A percentile compares a stretch with the other conserved stretches of the same genome.
Evolutionary conservation across 345 rosid species (phyloP).

Genomic region (Euphorbia lathyris): DNA sequence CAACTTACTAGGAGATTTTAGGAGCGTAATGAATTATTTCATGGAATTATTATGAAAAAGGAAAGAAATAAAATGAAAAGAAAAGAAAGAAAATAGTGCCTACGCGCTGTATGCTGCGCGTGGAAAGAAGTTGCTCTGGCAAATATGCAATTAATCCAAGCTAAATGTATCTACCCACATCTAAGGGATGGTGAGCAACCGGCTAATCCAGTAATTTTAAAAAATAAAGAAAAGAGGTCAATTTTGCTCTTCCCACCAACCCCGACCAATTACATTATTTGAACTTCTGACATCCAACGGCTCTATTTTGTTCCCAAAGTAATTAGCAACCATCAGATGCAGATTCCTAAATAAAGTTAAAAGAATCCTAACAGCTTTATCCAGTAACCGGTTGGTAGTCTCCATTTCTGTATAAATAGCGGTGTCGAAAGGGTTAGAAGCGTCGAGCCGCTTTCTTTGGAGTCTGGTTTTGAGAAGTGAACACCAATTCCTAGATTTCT

Average conservation of each 20-base stretch:
- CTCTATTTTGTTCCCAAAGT: neutral
- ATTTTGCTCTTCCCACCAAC: conserved; percentile 12
- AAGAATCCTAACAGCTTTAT: neutral
- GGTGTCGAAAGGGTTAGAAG: neutral
- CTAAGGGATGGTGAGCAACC: conserved; percentile 7
- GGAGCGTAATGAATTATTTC: no score
- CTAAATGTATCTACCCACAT: neutral
- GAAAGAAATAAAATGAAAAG: neutral
- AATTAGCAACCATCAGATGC: neutral
- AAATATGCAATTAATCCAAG: neutral
- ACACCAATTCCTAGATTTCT: conserved; percentile 1
- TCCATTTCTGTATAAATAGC: conserved; percentile 9
- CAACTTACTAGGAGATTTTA: no score
- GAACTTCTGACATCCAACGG: conserved; percentile 20
- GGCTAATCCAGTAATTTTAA: conserved; percentile 6
- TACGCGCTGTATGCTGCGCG: neutral
- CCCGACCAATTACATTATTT: conserved; percentile 4
- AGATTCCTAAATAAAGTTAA: neutral
- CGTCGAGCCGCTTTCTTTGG: neutral
- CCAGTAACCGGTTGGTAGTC: conserved; percentile 14
- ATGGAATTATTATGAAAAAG: no score
- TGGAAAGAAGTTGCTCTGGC: neutral
- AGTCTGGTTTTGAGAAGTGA: conserved; percentile 1
- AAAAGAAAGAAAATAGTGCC: neutral
- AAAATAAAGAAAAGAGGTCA: neutral